Base-by-base conservation (phyloP, 139 green algal genomes). In the Volvox africanus region DNA sequence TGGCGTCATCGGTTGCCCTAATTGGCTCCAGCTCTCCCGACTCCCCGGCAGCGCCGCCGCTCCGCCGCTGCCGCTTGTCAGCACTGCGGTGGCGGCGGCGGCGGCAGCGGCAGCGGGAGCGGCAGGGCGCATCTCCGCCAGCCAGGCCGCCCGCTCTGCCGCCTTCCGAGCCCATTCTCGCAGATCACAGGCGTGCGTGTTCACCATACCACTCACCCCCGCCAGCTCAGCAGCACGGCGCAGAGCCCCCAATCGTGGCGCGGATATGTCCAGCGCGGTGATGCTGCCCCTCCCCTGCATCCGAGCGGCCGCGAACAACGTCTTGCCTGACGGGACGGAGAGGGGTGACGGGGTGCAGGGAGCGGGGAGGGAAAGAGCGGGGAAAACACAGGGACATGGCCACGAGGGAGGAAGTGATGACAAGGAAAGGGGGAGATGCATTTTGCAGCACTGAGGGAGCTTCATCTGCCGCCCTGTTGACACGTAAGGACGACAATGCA, bases 251-350 rank as follows among this genome's bases (percentile, higher is more conserved):
- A 97, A 87, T 12, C 94, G 90, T 1, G 62, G 21, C 17, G 37
- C 82, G 24, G 67, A 93, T 0, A 92, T 44, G 92, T 98, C 96
- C 44, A 96, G 36, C 0, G 96, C 96, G 1, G 94, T 84, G 67
- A 97, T 89, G 75, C 13, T 50, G 35, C 93, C 93, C 62, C 24
- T 24, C 26, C 88, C 88, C 22, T 35, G 36, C 88, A 92, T 87
- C 50, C 93, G 77, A 1, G 93, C 88, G 0, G 97, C 97, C n/a
- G 95, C 92, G 80, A 97, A 98, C 37, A 98, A 91, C 19, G 97
- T 90, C 92, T 99, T 99, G 79, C 97, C 97, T 84, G 78, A 26
- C 65, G 2, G 65, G 21, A 11, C 65, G 65, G 24, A 28, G 24
- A 28, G 65, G 21, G 24, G 9, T 6, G 65, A 73, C 21, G 65